These are phyloP conservation scores for Ogataea sp. DNA, from an alignment of 805 yeast genomes.

Conservation along the genomic window DNA sequence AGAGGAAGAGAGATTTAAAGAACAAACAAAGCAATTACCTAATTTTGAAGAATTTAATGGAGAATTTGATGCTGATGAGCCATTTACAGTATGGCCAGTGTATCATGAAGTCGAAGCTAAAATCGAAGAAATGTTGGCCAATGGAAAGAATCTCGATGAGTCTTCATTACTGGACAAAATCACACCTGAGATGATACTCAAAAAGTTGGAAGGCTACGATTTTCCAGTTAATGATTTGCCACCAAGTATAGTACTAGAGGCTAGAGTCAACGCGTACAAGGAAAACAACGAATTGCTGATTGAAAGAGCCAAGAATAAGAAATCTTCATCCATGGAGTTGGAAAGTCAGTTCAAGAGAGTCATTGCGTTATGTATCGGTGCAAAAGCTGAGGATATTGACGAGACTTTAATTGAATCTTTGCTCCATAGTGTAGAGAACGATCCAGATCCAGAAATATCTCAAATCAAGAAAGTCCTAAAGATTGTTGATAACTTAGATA, in stretches of 20 bases:
- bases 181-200: constrained; percentile 1
- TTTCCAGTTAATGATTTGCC: constrained; percentile 30
- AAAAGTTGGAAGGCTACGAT: constrained; percentile 4
- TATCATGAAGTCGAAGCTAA: constrained; percentile 43
- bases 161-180: background rate
- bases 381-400: constrained; percentile 64
- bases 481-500: constrained; percentile 23
- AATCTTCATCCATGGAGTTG: constrained; percentile 43
- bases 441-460: constrained; percentile 42
- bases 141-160: constrained; percentile 1
- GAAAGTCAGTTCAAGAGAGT: constrained; percentile 81
- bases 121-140: constrained; percentile 18
- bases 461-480: constrained; percentile 26
- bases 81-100: constrained; percentile 64
- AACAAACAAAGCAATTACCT: constrained; percentile 25
- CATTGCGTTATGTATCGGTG: constrained; percentile 84
- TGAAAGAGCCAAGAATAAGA: constrained; percentile 43
- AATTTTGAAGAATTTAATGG: constrained; percentile 16
- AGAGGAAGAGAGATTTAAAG: constrained; percentile 50
- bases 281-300: constrained; percentile 55
- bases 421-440: constrained; percentile 85
- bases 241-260: constrained; percentile 47
- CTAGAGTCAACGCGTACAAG: constrained; percentile 74
- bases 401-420: constrained; percentile 64
- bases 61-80: constrained; percentile 81